Base-by-base conservation (phyloP, 108 stramenopile species). In the Cyclotella sp. region DNA sequence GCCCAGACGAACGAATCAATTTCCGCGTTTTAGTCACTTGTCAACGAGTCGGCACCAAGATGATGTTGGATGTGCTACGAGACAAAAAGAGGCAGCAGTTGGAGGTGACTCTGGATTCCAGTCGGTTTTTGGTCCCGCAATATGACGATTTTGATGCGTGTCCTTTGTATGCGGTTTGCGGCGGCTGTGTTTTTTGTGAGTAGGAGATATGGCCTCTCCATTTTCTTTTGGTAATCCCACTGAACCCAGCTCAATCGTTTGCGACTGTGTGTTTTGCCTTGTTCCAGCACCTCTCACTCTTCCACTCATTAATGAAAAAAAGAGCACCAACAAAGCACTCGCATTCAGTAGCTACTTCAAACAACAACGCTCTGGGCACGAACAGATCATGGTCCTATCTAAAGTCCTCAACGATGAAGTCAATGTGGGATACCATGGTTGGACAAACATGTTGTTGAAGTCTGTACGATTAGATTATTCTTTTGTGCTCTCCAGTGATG, bases 1-100 rank as follows among this genome's bases (percentile, higher is more conserved):
- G 84, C 14, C 76, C 84, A 18, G 77, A 85, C 41, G 84, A 85
- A 68, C 63, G 84, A 7, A 85, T 85, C 14, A 76, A 76, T 39
- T 75, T 75, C 44, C 64, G 70, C 29, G 76, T 57, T 19, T 49
- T 85, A 41, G 67, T 81, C 4, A 81, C 84, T 0, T 71, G 79
- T 30, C 67, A 81, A 26, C 51, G 68, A 40, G 74, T 80, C 16
- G 79, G 79, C 11, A 42, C 75, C 26, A 61, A 60, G 15, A 70
- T 85, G 26, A 53, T 21, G 14, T 46, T 81, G 13, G 76, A 69
- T 46, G 68, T 85, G 45, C 41, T 85, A 0, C 43, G 84, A 12
- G 66, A 67, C 11, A 80, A 70, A 34, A 57, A 77, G 55, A 43
- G 51, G 15, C 72, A 54, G 45, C 42, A 62, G 52, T 61, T 81